These are phyloP conservation scores for Cytidiella melzeri DNA, from an alignment of 768 basidiomycete genomes.

Conservation along the genomic window DNA sequence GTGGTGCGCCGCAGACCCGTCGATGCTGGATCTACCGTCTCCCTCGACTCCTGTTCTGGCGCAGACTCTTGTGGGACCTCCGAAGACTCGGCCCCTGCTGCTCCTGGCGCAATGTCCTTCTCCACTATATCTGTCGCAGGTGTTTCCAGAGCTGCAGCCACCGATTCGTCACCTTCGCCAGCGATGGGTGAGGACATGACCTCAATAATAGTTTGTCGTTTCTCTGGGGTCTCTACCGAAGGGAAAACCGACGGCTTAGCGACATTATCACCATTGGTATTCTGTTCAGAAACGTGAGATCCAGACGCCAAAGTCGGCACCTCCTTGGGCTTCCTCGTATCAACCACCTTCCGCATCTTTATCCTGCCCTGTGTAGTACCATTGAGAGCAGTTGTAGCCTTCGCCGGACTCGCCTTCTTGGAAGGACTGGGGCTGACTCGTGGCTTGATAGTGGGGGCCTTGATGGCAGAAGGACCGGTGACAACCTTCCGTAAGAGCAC, in stretches of 20 bases:
- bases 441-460: not conserved
- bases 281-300: not conserved
- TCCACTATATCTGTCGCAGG: too few relatives aligned
- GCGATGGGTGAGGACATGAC: not conserved
- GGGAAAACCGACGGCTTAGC: not conserved
- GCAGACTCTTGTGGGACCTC: not conserved
- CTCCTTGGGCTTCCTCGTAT: conserved; percentile 24
- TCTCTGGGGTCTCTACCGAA: not conserved
- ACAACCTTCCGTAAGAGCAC: conserved; percentile 31
- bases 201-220: not conserved
- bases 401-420: conserved; percentile 3
- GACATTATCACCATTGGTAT: not conserved
- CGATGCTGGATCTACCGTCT: conserved; percentile 1
- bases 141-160: not conserved
- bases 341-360: conserved; percentile 35
- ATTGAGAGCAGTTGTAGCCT: not conserved
- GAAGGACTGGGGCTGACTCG: not conserved
- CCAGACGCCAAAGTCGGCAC: not conserved
- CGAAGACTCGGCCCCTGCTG: too few relatives aligned
- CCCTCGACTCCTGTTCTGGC: not conserved
- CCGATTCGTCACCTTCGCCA: not conserved
- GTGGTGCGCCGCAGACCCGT: conserved; percentile 40
- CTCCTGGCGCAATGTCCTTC: too few relatives aligned
- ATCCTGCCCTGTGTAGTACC: conserved; percentile 23
- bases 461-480: conserved; percentile 23